Base-by-base conservation (phyloP, 108 stramenopile genomes). In the Skeletonema marinoi region DNA sequence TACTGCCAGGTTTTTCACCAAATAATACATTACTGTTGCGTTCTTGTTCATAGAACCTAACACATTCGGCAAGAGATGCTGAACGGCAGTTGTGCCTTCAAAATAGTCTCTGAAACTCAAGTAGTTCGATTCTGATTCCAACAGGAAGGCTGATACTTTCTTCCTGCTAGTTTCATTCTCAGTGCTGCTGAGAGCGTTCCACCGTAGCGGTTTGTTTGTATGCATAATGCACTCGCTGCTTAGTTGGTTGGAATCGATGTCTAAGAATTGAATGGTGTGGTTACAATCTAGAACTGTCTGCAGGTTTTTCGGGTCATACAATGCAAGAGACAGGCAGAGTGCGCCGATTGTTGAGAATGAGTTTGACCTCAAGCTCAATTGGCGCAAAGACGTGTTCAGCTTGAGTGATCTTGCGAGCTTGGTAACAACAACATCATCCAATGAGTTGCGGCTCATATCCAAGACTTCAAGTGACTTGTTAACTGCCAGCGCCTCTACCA, bases 381-480 rank as follows among this genome's bases (percentile, higher is more conserved):
- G 67, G 11, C 21, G n/a, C 29, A 68, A 32, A 46, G 31, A 30
- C 9, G 21, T 50, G 48, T 68, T 68, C 3, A 12, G 42, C 32
- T 50, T 68, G 12, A 68, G 48, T 13, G 39, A 25, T 32, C 42
- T 68, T 41, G 67, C 25, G 30, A 68, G 42, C 48, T 68, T 68
- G 0, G 67, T 48, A 11, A 31, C 13, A 31, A 42, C 67, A 14
- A 32, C 21, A 32, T 68, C 67, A 50, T 46, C 67, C 3, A 68
- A 10, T 31, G 36, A 16, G 9, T 68, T 68, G 6, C 67, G 41
- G 48, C 46, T 50, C 67, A 68, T 30, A 68, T 68, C 44, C 31
- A 68, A 50, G 0, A 68, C 67, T n/a, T 68, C 50, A 13, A 68
- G 25, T 44, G 67, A 68, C 51, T 39, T 48, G 48, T 68, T 68